Conservation (phyloP, 2,329 filamentous ascomycete species). For the Sarocladium brachiariae region DNA sequence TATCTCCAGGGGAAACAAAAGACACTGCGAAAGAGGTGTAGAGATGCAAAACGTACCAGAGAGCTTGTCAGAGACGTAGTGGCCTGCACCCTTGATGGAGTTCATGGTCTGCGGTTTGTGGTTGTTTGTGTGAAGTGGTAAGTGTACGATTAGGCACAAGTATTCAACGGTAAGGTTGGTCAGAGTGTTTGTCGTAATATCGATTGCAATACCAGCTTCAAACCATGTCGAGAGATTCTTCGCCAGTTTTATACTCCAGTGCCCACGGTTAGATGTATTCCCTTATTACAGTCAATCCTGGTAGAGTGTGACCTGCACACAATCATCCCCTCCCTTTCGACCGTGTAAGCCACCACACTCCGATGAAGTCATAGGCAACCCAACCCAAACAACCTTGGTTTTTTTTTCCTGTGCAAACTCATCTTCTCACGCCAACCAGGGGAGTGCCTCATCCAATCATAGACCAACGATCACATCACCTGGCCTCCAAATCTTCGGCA, state of each 20-base stretch:
- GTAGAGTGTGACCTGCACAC: background rate
- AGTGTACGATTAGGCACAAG: too few species aligned
- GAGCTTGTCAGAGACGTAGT: constrained; percentile 62
- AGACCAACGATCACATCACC: background rate
- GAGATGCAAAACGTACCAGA: constrained; percentile 32
- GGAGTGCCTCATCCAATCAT: constrained; percentile 2
- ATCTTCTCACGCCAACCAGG: too few species aligned
- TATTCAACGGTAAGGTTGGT: too few species aligned
- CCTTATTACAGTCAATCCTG: background rate
- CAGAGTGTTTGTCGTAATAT: constrained; percentile 13
- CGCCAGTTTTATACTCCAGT: background rate
- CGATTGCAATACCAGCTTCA: too few species aligned
- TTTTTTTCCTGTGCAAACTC: too few species aligned
- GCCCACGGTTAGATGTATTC: background rate
- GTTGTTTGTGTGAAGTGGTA: constrained; percentile 22
- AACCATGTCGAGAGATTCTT: background rate
- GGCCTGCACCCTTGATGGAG: constrained; percentile 51
- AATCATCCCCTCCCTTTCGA: background rate
- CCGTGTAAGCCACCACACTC: constrained; percentile 1
- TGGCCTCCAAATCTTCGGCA: background rate
- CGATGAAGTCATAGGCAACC: constrained; percentile 6
- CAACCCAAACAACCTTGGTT: background rate
- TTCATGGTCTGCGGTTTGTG: constrained; percentile 38
- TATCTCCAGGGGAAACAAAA: too few species aligned
- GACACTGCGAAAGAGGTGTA: constrained; percentile 45